A percentile compares a stretch with the other conserved stretches of the same genome.
phyloP scores from a whole-genome alignment of 176 grass and related monocot species.

The Triticum urartu region DNA sequence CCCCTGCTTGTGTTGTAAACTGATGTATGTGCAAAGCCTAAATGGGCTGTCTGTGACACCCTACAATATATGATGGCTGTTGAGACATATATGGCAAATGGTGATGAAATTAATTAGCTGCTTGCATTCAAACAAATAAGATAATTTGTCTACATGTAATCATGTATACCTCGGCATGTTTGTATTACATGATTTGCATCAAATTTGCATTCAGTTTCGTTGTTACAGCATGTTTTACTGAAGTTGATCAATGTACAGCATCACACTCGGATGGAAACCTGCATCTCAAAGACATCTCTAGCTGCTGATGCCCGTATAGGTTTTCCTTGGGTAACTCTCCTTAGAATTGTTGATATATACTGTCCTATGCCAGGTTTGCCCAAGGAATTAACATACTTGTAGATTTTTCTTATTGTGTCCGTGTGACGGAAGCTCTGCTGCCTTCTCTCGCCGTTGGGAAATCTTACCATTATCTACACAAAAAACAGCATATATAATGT shows the following conservation, averaged over 20 bases:
- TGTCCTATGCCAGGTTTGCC: slow-evolving; percentile 42
- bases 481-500: neutral
- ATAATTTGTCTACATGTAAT: neutral
- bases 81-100: neutral
- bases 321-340: slow-evolving; percentile 54
- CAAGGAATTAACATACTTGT: slow-evolving; percentile 46
- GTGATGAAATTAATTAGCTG: neutral
- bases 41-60: neutral
- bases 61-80: neutral
- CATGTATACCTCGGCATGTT: neutral
- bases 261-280: slow-evolving; percentile 62
- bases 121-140: neutral
- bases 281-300: slow-evolving; percentile 59
- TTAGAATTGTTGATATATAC: slow-evolving; percentile 43
- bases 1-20: neutral
- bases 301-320: slow-evolving; percentile 45
- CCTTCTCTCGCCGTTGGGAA: slow-evolving; percentile 60
- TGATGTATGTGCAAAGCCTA: neutral
- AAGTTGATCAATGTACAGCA: slow-evolving; percentile 56
- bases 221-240: slow-evolving; percentile 28
- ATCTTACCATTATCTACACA: slow-evolving; percentile 66
- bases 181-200: neutral
- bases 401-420: slow-evolving; percentile 59
- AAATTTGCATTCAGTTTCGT: neutral
- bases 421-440: slow-evolving; percentile 47